Percentiles rank a stretch among this genome's conserved stretches.
Evolutionary conservation across 768 basidiomycete genomes (phyloP).

Genomic region (Tricholoma terreum): DNA sequence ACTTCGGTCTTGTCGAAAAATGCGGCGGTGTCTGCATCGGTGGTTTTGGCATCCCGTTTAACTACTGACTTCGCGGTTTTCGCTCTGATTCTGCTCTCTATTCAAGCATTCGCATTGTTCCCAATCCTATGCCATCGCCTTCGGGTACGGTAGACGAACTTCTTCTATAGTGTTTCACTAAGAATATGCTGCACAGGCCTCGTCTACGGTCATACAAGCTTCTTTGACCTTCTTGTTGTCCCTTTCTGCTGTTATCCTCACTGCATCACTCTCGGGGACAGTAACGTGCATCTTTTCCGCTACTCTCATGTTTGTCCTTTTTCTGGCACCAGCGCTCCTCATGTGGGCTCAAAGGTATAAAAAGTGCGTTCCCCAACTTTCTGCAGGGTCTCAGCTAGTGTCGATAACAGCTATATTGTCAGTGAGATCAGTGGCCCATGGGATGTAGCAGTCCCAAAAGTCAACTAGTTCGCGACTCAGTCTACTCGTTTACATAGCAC

Average conservation of each 20-base stretch:
- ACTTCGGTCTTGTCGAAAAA: slow-evolving; percentile 86
- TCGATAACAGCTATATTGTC: slow-evolving; percentile 10
- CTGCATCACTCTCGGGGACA: slow-evolving; percentile 50
- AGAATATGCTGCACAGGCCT: slow-evolving; percentile 35
- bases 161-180: slow-evolving; percentile 1
- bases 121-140: slow-evolving; percentile 74
- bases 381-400: background rate
- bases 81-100: slow-evolving; percentile 80
- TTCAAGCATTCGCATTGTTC: slow-evolving; percentile 81
- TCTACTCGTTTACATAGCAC: background rate
- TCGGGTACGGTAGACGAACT: slow-evolving; percentile 45
- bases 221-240: slow-evolving; percentile 53
- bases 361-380: slow-evolving; percentile 54
- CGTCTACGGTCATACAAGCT: slow-evolving; percentile 44
- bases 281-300: slow-evolving; percentile 51
- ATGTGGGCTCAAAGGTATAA: slow-evolving; percentile 88
- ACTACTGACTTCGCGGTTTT: slow-evolving; percentile 84
- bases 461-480: slow-evolving; percentile 36
- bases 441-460: slow-evolving; percentile 81
- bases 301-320: slow-evolving; percentile 55
- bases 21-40: slow-evolving; percentile 88
- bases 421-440: slow-evolving; percentile 89
- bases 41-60: slow-evolving; percentile 90
- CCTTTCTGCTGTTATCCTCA: slow-evolving; percentile 48
- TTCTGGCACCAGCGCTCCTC: slow-evolving; percentile 69